These are phyloP conservation scores for Nannizziopsis barbatae DNA, from an alignment of 2,329 filamentous ascomycete species.

Conservation along the genomic window DNA sequence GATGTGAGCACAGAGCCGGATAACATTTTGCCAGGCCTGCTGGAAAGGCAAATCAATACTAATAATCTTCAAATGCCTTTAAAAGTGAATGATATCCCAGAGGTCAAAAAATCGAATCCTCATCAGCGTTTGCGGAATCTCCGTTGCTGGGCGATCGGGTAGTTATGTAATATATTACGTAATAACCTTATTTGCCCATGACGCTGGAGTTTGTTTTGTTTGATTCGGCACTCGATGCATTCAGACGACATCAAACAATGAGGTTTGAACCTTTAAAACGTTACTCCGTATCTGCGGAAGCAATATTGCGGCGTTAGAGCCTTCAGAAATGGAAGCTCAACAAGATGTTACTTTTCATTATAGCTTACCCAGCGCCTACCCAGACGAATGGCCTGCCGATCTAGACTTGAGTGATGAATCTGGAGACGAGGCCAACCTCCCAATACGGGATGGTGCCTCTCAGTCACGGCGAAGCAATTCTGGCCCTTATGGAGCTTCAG, in stretches of 20 bases:
- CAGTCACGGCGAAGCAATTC: conserved; percentile 61
- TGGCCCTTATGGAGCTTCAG: conserved; percentile 65
- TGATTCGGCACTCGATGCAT: neutral
- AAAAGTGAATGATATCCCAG: neutral
- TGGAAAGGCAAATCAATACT: conserved; percentile 3
- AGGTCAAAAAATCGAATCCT: neutral
- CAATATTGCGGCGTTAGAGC: neutral
- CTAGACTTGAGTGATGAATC: conserved; percentile 61
- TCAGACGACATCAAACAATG: neutral
- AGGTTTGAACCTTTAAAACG: neutral
- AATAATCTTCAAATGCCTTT: neutral
- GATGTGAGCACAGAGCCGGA: conserved; percentile 66
- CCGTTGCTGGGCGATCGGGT: too few relatives aligned
- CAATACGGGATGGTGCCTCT: conserved; percentile 14
- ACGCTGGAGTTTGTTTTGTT: conserved; percentile 11
- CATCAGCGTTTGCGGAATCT: too few relatives aligned
- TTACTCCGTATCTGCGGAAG: neutral
- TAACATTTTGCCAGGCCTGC: conserved; percentile 54
- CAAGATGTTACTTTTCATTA: conserved; percentile 73
- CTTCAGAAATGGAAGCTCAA: conserved; percentile 45
- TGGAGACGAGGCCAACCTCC: conserved; percentile 38
- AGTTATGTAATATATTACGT: too few relatives aligned
- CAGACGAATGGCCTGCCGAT: conserved; percentile 75
- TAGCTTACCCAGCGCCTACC: conserved; percentile 66
- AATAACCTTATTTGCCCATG: too few relatives aligned